phyloP scores from a whole-genome alignment of 2,329 filamentous ascomycete species.

The Fusarium virguliforme region DNA sequence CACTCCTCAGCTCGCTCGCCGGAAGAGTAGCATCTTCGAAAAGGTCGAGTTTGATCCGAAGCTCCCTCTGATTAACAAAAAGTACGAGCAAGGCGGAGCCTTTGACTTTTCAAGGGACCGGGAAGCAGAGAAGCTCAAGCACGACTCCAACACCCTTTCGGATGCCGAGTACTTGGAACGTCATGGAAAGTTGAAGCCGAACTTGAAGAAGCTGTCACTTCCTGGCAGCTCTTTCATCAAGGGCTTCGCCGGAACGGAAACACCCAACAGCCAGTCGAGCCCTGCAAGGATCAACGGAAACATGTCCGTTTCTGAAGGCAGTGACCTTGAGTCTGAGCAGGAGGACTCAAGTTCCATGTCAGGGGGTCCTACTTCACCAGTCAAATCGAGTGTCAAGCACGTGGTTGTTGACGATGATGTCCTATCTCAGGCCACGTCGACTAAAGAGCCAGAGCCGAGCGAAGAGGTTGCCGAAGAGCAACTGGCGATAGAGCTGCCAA shows the following conservation, averaged over 20 bases:
- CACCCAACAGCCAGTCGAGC: conserved; percentile 52
- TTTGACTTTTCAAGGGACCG: conserved; percentile 64
- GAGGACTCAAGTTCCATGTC: conserved; percentile 69
- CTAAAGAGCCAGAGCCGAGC: conserved; percentile 64
- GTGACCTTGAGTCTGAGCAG: conserved; percentile 70
- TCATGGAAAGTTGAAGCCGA: conserved; percentile 62
- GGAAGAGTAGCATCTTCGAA: conserved; percentile 67
- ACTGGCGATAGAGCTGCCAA: conserved; percentile 66
- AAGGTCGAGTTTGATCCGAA: conserved; percentile 69
- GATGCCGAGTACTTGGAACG: conserved; percentile 66
- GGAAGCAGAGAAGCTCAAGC: conserved; percentile 51
- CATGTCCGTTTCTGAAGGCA: conserved; percentile 64
- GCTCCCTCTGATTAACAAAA: conserved; percentile 70
- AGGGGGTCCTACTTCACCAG: conserved; percentile 66
- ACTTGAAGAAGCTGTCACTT: conserved; percentile 51
- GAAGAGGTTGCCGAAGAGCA: conserved; percentile 64
- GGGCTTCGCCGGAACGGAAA: conserved; percentile 49
- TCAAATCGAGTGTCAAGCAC: conserved; percentile 65
- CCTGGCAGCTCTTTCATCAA: conserved; percentile 50
- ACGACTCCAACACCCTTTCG: conserved; percentile 57
- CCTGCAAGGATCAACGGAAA: conserved; percentile 58
- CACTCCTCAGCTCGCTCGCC: conserved; percentile 46
- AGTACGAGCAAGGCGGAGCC: conserved; percentile 71
- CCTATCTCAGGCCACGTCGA: conserved; percentile 67
- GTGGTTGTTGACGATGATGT: conserved; percentile 70